These are phyloP conservation scores for Teunomyces funiuensis DNA, from an alignment of 805 yeast genomes.

Conservation along the genomic window DNA sequence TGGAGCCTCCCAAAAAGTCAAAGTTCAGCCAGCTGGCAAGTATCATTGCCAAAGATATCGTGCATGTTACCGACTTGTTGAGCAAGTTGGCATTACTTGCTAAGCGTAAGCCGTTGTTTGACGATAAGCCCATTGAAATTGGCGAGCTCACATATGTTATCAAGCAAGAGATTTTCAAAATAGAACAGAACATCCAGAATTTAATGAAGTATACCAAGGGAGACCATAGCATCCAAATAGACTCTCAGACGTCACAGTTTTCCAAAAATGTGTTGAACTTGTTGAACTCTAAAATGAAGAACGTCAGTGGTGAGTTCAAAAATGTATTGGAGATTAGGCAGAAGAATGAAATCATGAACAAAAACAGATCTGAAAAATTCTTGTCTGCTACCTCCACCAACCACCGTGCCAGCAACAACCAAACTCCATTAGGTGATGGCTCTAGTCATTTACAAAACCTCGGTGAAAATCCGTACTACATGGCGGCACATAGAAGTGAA, in stretches of 20 bases:
- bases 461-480: constrained; percentile 42
- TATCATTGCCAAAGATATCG: constrained; percentile 82
- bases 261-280: constrained; percentile 84
- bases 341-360: constrained; percentile 74
- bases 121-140: constrained; percentile 91
- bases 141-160: constrained; percentile 86
- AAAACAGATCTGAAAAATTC: constrained; percentile 81
- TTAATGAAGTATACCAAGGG: constrained; percentile 55
- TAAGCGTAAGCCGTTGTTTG: constrained; percentile 85
- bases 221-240: constrained; percentile 41
- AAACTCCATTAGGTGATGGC: constrained; percentile 24
- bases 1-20: constrained; percentile 28
- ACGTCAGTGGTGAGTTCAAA: constrained; percentile 89
- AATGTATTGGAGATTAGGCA: constrained; percentile 88
- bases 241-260: constrained; percentile 68
- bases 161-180: constrained; percentile 81
- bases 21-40: constrained; percentile 65
- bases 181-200: constrained; percentile 68
- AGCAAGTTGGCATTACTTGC: constrained; percentile 83
- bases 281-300: constrained; percentile 85
- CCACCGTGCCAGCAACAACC: constrained; percentile 24
- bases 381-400: constrained; percentile 49
- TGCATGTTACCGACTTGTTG: constrained; percentile 77
- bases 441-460: constrained; percentile 16
- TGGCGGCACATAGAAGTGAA: constrained; percentile 13